Evolutionary conservation across 129 eudicot genomes (phyloP), one percentile per base, ranked within the genome.

Genomic region (Pseudognaphalium luteoalbum): DNA sequence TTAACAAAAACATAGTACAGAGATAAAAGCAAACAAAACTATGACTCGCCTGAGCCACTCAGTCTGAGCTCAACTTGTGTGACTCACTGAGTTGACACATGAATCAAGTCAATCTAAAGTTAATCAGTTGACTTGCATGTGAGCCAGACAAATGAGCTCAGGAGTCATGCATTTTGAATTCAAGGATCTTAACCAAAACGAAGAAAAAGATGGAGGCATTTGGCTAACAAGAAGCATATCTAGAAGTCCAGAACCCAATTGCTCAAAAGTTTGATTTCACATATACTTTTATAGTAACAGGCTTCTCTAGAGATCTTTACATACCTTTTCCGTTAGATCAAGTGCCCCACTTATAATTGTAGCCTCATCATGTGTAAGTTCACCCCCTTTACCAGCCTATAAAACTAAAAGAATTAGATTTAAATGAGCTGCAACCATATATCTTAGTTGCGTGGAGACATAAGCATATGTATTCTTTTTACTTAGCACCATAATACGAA

Each of bases 341-440:
- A 94, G 90, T 16, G 99, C 99, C 70, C 99, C 99, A 76, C 96
- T 94, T 34, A 94, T 94, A 68, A 91, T 94, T 29, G 99, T 94
- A 52, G 96, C 86, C 85, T 94, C 99, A 71, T 91, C 96, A 20
- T 87, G 99, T 10, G 99, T 87, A 72, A 94, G 96, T 74, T 94
- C 99, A 72, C 99, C 99, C 61, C 99, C 99, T 85, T 86, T 89
- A 71, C 99, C 99, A 68, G 93, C 99, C 99, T 94, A 82, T 54
- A 39, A 84, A 39, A 47, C 35, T 14, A 44, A 51, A 34, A 3
- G 22, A 17, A n/a, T 14, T 71, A 64, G 66, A 61, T 63, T 47
- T 58, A 14, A 67, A 52, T 37, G 51, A 30, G 28, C 60, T 75
- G 50, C 72, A 65, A 59, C 20, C 32, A 39, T 73, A 39, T 37